Evolutionary conservation across 208 protist genomes (phyloP).

Genomic region (Wallacemonas sp.): DNA sequence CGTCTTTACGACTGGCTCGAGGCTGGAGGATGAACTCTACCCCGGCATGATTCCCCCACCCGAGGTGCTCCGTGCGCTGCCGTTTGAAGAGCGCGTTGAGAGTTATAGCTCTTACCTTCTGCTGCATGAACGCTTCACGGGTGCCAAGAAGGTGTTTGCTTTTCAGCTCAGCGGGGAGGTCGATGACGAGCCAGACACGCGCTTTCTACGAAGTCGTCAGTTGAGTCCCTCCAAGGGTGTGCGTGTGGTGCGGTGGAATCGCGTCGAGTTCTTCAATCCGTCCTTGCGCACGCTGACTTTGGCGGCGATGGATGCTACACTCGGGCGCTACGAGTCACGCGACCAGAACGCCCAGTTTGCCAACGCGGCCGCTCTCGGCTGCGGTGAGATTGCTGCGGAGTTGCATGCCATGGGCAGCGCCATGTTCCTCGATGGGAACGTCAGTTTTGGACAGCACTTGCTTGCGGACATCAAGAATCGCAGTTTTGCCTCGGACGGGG

Average conservation of each 20-base stretch:
- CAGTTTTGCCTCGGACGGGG: conserved; percentile 28
- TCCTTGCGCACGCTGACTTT: conserved; percentile 38
- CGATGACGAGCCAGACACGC: conserved; percentile 21
- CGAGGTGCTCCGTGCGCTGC: conserved; percentile 23
- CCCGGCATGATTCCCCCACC: neutral
- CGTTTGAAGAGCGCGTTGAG: conserved; percentile 32
- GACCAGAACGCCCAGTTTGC: conserved; percentile 14
- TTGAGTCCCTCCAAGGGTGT: conserved; percentile 45
- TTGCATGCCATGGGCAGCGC: neutral
- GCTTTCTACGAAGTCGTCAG: conserved; percentile 57
- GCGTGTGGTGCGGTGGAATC: conserved; percentile 55
- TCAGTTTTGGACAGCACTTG: conserved; percentile 25
- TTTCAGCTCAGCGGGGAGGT: conserved; percentile 51
- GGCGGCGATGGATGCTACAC: conserved; percentile 19
- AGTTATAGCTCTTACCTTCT: conserved; percentile 26
- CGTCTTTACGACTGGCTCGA: neutral
- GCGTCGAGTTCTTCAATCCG: conserved; percentile 61
- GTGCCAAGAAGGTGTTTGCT: conserved; percentile 53
- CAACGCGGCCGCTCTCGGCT: neutral
- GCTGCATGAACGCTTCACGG: conserved; percentile 36
- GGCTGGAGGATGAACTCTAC: neutral
- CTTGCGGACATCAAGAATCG: conserved; percentile 32
- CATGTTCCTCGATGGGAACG: conserved; percentile 11
- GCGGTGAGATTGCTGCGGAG: neutral
- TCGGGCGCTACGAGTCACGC: conserved; percentile 40